phyloP scores from a whole-genome alignment of 495 filamentous ascomycete genomes.

The Talaromyces liani region DNA sequence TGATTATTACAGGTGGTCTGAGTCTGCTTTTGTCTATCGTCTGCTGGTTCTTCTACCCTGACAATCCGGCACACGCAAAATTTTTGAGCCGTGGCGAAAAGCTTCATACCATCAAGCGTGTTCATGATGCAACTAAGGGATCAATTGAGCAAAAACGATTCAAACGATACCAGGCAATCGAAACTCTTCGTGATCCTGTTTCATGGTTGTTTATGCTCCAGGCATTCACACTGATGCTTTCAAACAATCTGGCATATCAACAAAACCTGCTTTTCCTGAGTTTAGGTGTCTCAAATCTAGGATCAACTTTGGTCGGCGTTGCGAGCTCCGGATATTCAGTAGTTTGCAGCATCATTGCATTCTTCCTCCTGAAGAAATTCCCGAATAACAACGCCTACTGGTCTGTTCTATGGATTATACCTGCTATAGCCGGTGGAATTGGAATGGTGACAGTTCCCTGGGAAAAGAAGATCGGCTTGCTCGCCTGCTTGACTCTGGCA shows the following conservation, averaged over 20 bases:
- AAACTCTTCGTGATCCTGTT: slow-evolving; percentile 16
- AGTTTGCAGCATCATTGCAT: slow-evolving; percentile 9
- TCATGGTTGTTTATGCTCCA: slow-evolving; percentile 19
- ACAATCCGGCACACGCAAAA: slow-evolving; percentile 12
- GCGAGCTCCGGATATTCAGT: slow-evolving; percentile 14
- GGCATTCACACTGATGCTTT: slow-evolving; percentile 19
- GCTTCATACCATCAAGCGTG: slow-evolving; percentile 12
- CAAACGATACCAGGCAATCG: slow-evolving; percentile 15
- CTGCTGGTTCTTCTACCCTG: slow-evolving; percentile 15
- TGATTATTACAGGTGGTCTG: slow-evolving; percentile 18
- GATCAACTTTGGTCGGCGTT: slow-evolving; percentile 16
- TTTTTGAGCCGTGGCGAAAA: slow-evolving; percentile 16
- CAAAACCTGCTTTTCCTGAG: slow-evolving; percentile 15
- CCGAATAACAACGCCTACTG: slow-evolving; percentile 5
- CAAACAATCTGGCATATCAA: slow-evolving; percentile 21
- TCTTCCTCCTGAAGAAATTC: background rate
- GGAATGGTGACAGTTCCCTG: slow-evolving; percentile 23
- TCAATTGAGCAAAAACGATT: slow-evolving; percentile 21
- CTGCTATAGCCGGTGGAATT: slow-evolving; percentile 19
- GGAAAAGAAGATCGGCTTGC: slow-evolving; percentile 13
- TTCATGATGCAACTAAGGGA: slow-evolving; percentile 12
- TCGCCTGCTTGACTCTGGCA: slow-evolving; percentile 19
- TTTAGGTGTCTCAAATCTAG: slow-evolving; percentile 15
- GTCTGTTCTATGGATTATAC: slow-evolving; percentile 20
- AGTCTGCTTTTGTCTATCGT: slow-evolving; percentile 14